Base-by-base conservation (phyloP, 352 stramenopile species). In the Globisporangium parvum region DNA sequence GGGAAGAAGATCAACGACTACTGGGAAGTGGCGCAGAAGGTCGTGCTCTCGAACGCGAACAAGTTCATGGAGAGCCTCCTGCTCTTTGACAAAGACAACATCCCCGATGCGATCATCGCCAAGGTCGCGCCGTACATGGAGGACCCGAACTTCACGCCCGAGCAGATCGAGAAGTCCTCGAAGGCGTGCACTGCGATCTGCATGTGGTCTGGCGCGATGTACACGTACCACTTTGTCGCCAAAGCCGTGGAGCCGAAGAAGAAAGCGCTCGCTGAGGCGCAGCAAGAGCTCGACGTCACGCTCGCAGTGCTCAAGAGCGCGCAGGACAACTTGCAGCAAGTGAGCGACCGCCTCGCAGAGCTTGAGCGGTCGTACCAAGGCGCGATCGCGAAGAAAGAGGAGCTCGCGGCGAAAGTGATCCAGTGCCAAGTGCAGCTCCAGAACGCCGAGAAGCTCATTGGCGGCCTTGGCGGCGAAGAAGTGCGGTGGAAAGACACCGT, bases 1-100 rank as follows among this genome's bases (percentile, higher is more conserved):
- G 87, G 87, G 20, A 96, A 97, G 55, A 97, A 97, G 57, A 80
- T 97, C 49, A 85, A 91, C 33, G 88, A 97, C 55, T 97, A 95
- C 51, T 96, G 88, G 83, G 88, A 95, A 59, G 82, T 93, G 4
- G 83, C 82, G 0, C 83, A 96, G 54, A 96, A 96, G 28, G 75
- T 93, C 12, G 77, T 98, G 54, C 73, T 98, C 5, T 90, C 77
- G n/a, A 96, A 97, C 59, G 85, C 88, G 33, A 96, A 96, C 62
- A 94, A 92, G 48, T 96, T 98, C 55, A 81, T 97, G 71, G 80
- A 96, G 46, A 93, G 78, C 21, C 57, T 97, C 20, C 60, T 96
- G 33, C 76, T 77, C 8, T 97, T 97, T 47, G 90, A 97, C 69
- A 98, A 98, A 60, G 90, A 97, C 58, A 96, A 97, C 58, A 97